A percentile compares a stretch with the other conserved stretches of the same genome.
phyloP scores from a whole-genome alignment of 176 grass and related monocot genomes.

The Raddia distichophylla region DNA sequence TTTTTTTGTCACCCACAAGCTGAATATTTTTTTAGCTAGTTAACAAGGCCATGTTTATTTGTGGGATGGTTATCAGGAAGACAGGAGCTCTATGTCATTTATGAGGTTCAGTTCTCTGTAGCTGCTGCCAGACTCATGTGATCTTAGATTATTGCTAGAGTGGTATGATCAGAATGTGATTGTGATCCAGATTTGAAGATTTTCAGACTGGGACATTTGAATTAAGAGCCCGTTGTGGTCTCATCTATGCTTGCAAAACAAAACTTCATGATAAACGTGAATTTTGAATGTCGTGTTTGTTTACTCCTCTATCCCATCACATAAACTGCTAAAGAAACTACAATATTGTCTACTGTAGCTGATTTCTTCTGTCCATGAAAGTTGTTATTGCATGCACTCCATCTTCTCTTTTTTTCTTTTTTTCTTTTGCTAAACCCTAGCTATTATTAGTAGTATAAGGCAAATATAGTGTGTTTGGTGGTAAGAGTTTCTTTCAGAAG shows the following conservation, averaged over 20 bases:
- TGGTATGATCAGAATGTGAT: neutral
- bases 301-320: neutral
- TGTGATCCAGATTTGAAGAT: neutral
- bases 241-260: neutral
- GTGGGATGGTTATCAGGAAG: neutral
- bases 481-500: neutral
- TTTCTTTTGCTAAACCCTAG: neutral
- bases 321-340: neutral
- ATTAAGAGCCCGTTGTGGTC: neutral
- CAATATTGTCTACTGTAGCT: neutral
- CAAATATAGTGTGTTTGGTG: neutral
- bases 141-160: neutral
- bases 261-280: neutral
- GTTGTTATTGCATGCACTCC: slow-evolving; percentile 7
- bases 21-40: slow-evolving; percentile 16
- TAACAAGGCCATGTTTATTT: slow-evolving; percentile 6
- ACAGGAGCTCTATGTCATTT: neutral
- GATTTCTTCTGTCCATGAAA: neutral
- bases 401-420: too few species aligned
- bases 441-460: neutral
- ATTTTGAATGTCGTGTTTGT: slow-evolving; percentile 2
- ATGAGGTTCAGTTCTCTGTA: neutral
- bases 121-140: neutral
- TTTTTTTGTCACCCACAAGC: slow-evolving; percentile 2
- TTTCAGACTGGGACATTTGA: too few species aligned